A percentile compares a stretch with the other conserved stretches of the same genome.
phyloP scores from a whole-genome alignment of 768 basidiomycete genomes.

The Steccherinum ochraceum region DNA sequence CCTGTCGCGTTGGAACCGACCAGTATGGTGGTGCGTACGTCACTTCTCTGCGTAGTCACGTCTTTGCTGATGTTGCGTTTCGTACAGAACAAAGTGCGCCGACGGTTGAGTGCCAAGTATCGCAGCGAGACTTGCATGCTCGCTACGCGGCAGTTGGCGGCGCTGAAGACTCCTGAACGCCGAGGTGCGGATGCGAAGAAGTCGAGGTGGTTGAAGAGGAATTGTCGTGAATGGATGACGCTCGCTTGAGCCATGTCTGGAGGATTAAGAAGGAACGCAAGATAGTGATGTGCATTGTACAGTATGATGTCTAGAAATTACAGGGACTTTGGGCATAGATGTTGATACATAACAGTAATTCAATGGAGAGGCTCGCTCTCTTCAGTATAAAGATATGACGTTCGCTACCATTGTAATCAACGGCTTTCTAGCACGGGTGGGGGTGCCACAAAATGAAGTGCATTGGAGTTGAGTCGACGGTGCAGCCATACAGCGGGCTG shows the following conservation, averaged over 20 bases:
- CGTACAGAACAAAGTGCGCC: slow-evolving; percentile 32
- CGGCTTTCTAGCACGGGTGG: not conserved
- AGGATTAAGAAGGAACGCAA: not conserved
- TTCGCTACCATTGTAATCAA: too few relatives aligned
- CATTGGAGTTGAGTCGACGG: slow-evolving; percentile 3
- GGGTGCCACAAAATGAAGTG: not conserved
- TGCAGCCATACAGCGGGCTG: slow-evolving; percentile 7
- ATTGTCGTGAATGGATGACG: slow-evolving; percentile 38
- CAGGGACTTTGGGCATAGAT: not conserved
- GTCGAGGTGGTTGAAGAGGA: slow-evolving; percentile 49
- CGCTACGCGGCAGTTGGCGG: slow-evolving; percentile 34
- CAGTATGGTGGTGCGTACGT: slow-evolving; percentile 15
- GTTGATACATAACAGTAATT: too few relatives aligned
- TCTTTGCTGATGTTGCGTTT: slow-evolving; percentile 2
- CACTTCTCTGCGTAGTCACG: slow-evolving; percentile 2
- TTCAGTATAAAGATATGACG: too few relatives aligned
- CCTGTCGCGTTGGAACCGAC: slow-evolving; percentile 8
- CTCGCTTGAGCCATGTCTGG: not conserved
- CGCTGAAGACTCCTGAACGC: slow-evolving; percentile 27
- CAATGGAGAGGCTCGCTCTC: too few relatives aligned
- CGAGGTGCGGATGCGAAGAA: slow-evolving; percentile 31
- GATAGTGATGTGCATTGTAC: not conserved
- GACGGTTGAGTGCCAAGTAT: slow-evolving; percentile 41
- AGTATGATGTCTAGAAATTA: not conserved
- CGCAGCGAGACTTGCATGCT: slow-evolving; percentile 49